A percentile compares a stretch with the other conserved stretches of the same genome.
Conservation (phyloP, 2,329 filamentous ascomycete species). For the Cercospora nicotianae region DNA sequence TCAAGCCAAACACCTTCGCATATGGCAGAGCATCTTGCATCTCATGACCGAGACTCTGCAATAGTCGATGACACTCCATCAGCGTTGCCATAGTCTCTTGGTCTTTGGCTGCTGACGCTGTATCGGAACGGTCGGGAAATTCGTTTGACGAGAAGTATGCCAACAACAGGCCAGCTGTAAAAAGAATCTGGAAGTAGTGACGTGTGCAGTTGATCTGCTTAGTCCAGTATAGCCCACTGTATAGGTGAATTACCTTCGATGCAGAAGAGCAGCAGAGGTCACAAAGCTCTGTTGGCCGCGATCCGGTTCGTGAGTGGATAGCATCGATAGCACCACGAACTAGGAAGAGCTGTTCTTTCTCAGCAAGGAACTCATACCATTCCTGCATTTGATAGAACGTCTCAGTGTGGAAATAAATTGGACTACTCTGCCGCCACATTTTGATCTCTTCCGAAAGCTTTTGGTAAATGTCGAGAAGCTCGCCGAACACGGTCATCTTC, state of each 20-base stretch:
- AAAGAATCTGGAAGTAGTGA: slow-evolving; percentile 53
- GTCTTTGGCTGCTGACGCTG: not conserved
- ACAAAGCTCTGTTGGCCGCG: slow-evolving; percentile 15
- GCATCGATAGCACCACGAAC: slow-evolving; percentile 46
- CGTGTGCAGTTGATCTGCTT: slow-evolving; percentile 47
- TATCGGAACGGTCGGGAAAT: not conserved
- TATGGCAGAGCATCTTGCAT: slow-evolving; percentile 13
- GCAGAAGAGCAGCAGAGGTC: slow-evolving; percentile 34
- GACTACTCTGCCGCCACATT: slow-evolving; percentile 40
- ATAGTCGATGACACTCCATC: not conserved
- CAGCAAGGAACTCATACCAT: slow-evolving; percentile 48
- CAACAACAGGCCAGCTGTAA: slow-evolving; percentile 44
- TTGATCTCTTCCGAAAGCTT: slow-evolving; percentile 35
- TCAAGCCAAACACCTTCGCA: slow-evolving; percentile 12
- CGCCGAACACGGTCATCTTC: slow-evolving; percentile 37
- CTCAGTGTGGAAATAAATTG: slow-evolving; percentile 38
- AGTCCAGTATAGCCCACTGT: slow-evolving; percentile 41
- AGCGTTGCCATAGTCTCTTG: not conserved
- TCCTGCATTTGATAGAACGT: slow-evolving; percentile 48
- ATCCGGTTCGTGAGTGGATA: slow-evolving; percentile 37
- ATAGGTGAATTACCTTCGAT: slow-evolving; percentile 42
- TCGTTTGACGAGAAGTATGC: slow-evolving; percentile 10
- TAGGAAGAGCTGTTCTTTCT: slow-evolving; percentile 45
- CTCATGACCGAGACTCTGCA: slow-evolving; percentile 7
- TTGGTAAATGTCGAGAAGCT: slow-evolving; percentile 9